These are phyloP conservation scores for Gaeumannomyces sp. DNA, from an alignment of 2,329 filamentous ascomycete species.

Conservation along the genomic window DNA sequence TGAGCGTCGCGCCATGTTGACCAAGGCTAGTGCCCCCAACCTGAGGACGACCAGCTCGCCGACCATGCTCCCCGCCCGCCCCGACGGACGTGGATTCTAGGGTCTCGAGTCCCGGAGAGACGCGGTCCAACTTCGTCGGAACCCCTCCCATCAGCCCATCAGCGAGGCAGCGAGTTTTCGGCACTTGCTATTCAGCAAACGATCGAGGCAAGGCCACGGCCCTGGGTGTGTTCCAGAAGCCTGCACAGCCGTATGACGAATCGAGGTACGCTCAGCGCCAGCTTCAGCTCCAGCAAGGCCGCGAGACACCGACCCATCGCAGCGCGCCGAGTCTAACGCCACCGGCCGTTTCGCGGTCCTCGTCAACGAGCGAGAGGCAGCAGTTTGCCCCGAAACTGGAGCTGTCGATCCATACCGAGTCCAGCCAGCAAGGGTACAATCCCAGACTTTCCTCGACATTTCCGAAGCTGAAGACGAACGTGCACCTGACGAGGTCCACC, in stretches of 20 bases:
- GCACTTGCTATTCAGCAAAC: constrained; percentile 61
- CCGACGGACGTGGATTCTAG: constrained; percentile 29
- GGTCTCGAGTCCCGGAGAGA: constrained; percentile 27
- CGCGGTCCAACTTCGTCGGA: constrained; percentile 29
- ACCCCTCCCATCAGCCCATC: constrained; percentile 55
- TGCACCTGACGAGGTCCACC: constrained; percentile 48
- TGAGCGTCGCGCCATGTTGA: constrained; percentile 38
- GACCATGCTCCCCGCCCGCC: constrained; percentile 30
- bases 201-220: constrained; percentile 80
- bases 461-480: constrained; percentile 30
- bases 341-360: constrained; percentile 40
- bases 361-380: constrained; percentile 35
- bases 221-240: constrained; percentile 58
- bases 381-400: constrained; percentile 24
- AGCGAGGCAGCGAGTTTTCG: constrained; percentile 64
- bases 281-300: constrained; percentile 70
- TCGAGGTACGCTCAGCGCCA: constrained; percentile 78
- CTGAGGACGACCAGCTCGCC: constrained; percentile 53
- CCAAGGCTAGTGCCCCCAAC: constrained; percentile 62
- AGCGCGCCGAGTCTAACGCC: constrained; percentile 39
- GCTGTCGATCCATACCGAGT: constrained; percentile 21
- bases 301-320: constrained; percentile 51
- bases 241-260: constrained; percentile 72
- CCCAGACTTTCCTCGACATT: constrained; percentile 38
- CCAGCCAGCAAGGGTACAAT: constrained; percentile 26